These are phyloP conservation scores for Eucalyptus regnans DNA, from an alignment of 345 rosid genomes.

Conservation along the genomic window DNA sequence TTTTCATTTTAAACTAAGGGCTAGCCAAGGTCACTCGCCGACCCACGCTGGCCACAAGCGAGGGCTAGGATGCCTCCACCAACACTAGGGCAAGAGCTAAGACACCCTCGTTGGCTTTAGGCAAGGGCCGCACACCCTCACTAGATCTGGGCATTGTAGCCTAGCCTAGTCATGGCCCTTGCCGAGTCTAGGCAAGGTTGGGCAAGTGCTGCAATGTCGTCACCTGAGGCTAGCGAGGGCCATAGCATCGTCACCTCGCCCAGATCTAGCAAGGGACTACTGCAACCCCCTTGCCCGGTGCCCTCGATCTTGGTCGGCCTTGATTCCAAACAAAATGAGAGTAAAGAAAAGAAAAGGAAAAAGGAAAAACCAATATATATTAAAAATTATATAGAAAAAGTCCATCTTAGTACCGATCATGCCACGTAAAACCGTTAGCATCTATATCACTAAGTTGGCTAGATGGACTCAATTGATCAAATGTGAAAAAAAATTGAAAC, in stretches of 20 bases:
- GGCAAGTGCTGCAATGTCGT: not conserved
- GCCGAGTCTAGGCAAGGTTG: not conserved
- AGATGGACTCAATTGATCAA: too few relatives aligned
- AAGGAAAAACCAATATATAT: too few relatives aligned
- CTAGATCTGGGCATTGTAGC: not conserved
- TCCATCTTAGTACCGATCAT: not conserved
- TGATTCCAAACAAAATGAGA: not conserved
- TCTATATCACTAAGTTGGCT: not conserved
- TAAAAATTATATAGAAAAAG: too few relatives aligned
- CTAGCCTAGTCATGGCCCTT: not conserved
- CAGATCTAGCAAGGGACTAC: not conserved
- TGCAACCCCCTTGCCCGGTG: not conserved
- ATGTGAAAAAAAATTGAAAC: too few relatives aligned
- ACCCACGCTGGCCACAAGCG: not conserved
- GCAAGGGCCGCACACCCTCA: not conserved
- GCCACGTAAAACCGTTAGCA: not conserved
- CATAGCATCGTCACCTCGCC: accelerated
- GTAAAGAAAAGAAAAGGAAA: too few relatives aligned
- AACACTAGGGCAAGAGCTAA: not conserved
- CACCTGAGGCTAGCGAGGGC: accelerated
- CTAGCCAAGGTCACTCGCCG: accelerated
- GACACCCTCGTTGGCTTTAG: not conserved
- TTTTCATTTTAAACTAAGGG: not conserved
- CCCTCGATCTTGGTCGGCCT: not conserved
- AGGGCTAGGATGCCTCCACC: not conserved